phyloP scores from a whole-genome alignment of 2,329 filamentous ascomycete genomes.

The Chaetomium sp. region DNA sequence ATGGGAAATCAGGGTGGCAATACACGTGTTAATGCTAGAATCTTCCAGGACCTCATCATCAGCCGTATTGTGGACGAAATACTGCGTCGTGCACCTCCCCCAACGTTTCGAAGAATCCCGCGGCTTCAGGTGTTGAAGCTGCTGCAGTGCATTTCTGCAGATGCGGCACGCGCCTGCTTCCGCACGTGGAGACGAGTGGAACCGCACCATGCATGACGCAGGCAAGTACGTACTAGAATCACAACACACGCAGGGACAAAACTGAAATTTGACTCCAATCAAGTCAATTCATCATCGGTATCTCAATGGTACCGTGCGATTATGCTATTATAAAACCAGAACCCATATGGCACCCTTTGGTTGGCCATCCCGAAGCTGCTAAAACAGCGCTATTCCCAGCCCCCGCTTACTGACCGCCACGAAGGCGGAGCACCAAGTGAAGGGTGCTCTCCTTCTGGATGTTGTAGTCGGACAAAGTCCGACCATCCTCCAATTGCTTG shows the following conservation, averaged over 20 bases:
- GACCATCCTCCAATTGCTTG: slow-evolving; percentile 25
- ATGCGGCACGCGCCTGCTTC: background rate
- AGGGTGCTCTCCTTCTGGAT: slow-evolving; percentile 75
- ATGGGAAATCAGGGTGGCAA: slow-evolving; percentile 14
- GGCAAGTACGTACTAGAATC: background rate
- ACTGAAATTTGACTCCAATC: background rate
- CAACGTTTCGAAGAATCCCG: background rate
- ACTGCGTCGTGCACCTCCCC: background rate
- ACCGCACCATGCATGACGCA: too few relatives aligned
- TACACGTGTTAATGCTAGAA: slow-evolving; percentile 13
- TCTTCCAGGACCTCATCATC: background rate
- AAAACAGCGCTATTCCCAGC: slow-evolving; percentile 5
- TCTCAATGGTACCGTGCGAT: slow-evolving; percentile 7
- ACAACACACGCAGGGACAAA: background rate
- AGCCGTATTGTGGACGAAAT: background rate
- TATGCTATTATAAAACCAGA: slow-evolving; percentile 1
- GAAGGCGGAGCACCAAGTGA: slow-evolving; percentile 63
- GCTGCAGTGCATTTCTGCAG: background rate
- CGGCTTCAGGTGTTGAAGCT: background rate
- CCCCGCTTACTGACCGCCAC: slow-evolving; percentile 50
- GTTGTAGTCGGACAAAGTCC: slow-evolving; percentile 28
- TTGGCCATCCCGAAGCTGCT: slow-evolving; percentile 14
- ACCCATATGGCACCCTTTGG: slow-evolving; percentile 5
- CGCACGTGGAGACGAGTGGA: too few relatives aligned
- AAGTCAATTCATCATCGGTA: slow-evolving; percentile 8